Base-by-base conservation (phyloP, 768 basidiomycete genomes). In the Termitomyces sp. region DNA sequence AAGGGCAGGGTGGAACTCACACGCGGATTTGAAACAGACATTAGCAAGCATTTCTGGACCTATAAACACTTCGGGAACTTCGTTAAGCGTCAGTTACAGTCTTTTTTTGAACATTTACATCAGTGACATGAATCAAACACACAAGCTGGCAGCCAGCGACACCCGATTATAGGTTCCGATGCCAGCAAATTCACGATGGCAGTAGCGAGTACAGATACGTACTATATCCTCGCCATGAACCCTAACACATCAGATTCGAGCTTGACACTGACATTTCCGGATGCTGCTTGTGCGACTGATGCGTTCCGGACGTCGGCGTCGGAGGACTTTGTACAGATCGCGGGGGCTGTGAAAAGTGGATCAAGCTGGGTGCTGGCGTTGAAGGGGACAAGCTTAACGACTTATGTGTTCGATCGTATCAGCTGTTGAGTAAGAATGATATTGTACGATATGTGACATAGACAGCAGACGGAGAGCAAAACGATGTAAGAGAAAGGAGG, bases 51-150 rank as follows among this genome's bases (percentile, higher is more conserved):
- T 33, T 75, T 72, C 53, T 75, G 71, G 72, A 65, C 70, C 12
- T 75, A 69, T 61, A 75, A 75, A 55, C 73, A 75, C 51, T 75
- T 75, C 35, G 72, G 73, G 0, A 74, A 75, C 59, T 75, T 75
- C 48, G 70, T 75, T 16, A 74, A 73, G 66, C 73, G 74, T 75
- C 54, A 58, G 72, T 53, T 4, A n/a, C 58, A 26, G 6, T n/a
- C 2, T 36, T 38, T 4, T 18, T 5, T 16, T 2, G 2, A 9
- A 40, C n/a, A 18, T 16, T 6, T 4, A 24, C 35, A 32, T 54
- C 13, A 26, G 32, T 46, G n/a, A 42, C 26, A 49, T 44, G 28
- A 26, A 53, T 9, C 7, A 20, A 33, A 42, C 30, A 49, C 10
- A 24, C 6, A 49, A 74, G 73, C 73, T 53, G 73, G 73, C n/a